Base-by-base conservation (phyloP, 176 grass and related monocot genomes). In the Eragrostis curvula region DNA sequence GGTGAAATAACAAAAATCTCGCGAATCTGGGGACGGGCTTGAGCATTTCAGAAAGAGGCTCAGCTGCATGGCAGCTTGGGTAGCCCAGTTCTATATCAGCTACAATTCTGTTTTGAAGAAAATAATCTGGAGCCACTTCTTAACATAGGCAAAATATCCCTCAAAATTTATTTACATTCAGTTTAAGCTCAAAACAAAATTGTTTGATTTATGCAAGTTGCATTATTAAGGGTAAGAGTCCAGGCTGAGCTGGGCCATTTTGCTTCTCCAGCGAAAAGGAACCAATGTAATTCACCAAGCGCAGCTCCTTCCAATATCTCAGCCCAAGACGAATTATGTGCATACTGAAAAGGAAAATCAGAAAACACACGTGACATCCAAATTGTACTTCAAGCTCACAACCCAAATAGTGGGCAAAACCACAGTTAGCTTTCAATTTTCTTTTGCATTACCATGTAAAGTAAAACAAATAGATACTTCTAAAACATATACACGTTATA, bases 341-440 rank as follows among this genome's bases (percentile, higher is more conserved):
- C 28, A 25, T 69, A 48, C 27, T 3, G 13, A 25, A 45, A 23
- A 20, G 20, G 8, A 63, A 70, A 79, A 56, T 55, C 18, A 5
- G 63, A 42, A 20, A 71, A 25, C 13, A 42, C 2, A 11, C 3
- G 20, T 3, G 10, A 5, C 29, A 47, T 72, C 62, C 9, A 25
- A 17, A 85, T 17, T 17, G 21, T n/a, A 77, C 27, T 78, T 27
- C 12, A 62, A 5, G 13, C 11, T 49, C 56, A 85, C 7, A 30
- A 64, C 40, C 21, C 27, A 44, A 79, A 42, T 20, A 78, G n/a
- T 43, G 52, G 58, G 66, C 46, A 48, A 15, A 64, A 78, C 21
- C 49, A 48, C 47, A 20, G 20, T 59, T 60, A 85, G 70, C n/a
- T 68, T 20, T 77, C 17, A 30, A 78, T 71, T 70, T 50, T 21